A percentile compares a stretch with the other conserved stretches of the same genome.
phyloP scores from a whole-genome alignment of 441 rosid genomes.

The Erysimum cheiri region DNA sequence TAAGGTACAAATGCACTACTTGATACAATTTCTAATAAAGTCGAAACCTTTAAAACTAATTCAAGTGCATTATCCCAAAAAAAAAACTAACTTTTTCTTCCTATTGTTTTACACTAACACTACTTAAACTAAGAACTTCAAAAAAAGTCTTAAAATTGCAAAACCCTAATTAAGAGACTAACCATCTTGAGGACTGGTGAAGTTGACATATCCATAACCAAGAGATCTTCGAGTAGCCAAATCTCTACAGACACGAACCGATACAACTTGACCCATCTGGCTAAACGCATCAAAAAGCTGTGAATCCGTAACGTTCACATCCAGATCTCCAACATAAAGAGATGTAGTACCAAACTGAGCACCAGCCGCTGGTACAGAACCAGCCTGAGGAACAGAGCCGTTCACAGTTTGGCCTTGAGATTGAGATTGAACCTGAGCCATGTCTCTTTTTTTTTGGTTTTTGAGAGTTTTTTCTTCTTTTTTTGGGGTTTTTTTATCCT shows the following conservation, averaged over 20 bases:
- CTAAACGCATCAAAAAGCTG: constrained; percentile 79
- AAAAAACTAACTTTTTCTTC: too few species aligned
- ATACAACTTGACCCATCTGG: constrained; percentile 78
- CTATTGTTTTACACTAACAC: background rate
- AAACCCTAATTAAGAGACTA: constrained; percentile 26
- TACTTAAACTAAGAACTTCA: background rate
- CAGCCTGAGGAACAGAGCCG: constrained; percentile 41
- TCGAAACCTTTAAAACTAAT: background rate
- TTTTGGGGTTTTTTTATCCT: constrained; percentile 20
- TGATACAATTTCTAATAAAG: background rate
- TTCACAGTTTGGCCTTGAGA: constrained; percentile 55
- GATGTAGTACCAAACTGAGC: constrained; percentile 74
- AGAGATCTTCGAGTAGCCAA: constrained; percentile 75
- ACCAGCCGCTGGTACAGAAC: constrained; percentile 38
- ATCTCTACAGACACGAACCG: constrained; percentile 81
- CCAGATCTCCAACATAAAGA: constrained; percentile 91
- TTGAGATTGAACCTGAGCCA: constrained; percentile 70
- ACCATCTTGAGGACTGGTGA: constrained; percentile 77
- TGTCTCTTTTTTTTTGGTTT: constrained; percentile 26
- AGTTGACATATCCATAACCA: constrained; percentile 89
- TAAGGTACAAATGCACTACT: too few species aligned
- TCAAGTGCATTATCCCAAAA: background rate
- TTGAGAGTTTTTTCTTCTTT: constrained; percentile 12
- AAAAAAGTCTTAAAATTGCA: background rate
- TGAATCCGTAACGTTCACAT: constrained; percentile 67